phyloP scores from a whole-genome alignment of 306 rosid genomes.

The Ochetophila trinervis region DNA sequence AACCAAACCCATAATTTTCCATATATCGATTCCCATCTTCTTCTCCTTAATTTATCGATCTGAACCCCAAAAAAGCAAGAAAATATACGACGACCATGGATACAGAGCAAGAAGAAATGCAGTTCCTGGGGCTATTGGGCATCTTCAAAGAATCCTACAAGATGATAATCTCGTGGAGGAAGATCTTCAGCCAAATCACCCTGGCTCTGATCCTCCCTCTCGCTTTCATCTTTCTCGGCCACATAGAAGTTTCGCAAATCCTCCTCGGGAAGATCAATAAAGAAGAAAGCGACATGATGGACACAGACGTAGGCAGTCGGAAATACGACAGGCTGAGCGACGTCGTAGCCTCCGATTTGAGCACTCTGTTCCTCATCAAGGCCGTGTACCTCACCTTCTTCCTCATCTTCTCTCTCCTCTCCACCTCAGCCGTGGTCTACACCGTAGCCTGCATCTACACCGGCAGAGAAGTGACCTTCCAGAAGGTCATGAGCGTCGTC shows the following conservation, averaged over 20 bases:
- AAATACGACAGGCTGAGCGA: slow-evolving; percentile 30
- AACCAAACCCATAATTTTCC: slow-evolving; percentile 14
- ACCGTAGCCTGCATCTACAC: slow-evolving; percentile 66
- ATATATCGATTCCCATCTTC: slow-evolving; percentile 26
- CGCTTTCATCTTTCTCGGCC: slow-evolving; percentile 51
- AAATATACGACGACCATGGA: slow-evolving; percentile 38
- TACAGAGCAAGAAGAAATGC: slow-evolving; percentile 66
- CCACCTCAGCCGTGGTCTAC: slow-evolving; percentile 77
- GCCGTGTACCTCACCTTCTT: slow-evolving; percentile 35
- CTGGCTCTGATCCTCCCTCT: slow-evolving; percentile 60
- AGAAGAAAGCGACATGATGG: slow-evolving; percentile 15
- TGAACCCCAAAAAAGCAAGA: not conserved
- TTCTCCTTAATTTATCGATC: slow-evolving; percentile 7
- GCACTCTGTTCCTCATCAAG: slow-evolving; percentile 36
- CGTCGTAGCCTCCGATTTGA: slow-evolving; percentile 39
- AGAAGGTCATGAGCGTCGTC: slow-evolving; percentile 49
- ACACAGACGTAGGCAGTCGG: slow-evolving; percentile 20
- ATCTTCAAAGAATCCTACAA: slow-evolving; percentile 56
- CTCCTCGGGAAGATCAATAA: slow-evolving; percentile 27
- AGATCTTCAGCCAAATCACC: slow-evolving; percentile 57
- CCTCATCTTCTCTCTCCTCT: slow-evolving; percentile 47
- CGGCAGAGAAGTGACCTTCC: slow-evolving; percentile 36
- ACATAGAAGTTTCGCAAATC: slow-evolving; percentile 45
- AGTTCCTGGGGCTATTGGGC: slow-evolving; percentile 46
- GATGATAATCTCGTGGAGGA: slow-evolving; percentile 41